Conservation (phyloP, 2,329 filamentous ascomycete species). For the Neoarthrinium moseri region DNA sequence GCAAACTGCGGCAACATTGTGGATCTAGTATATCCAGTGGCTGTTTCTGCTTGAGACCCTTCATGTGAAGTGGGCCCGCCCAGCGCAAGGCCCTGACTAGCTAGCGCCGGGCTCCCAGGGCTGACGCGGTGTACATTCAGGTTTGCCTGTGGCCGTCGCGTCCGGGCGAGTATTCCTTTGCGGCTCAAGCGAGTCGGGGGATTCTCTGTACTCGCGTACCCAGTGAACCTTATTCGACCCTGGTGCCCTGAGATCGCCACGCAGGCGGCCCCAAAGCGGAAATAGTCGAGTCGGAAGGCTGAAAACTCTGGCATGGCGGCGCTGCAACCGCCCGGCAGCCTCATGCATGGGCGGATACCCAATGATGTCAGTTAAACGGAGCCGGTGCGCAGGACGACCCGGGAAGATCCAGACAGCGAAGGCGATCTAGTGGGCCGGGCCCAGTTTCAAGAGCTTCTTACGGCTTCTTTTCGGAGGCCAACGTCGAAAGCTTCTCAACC, state of each 20-base stretch:
- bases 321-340: background rate
- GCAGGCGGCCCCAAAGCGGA: background rate
- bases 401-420: constrained; percentile 11
- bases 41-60: background rate
- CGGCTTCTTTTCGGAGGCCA: constrained; percentile 13
- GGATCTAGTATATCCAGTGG: constrained; percentile 5
- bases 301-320: background rate
- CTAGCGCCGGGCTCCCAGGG: constrained; percentile 7
- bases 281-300: background rate
- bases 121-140: background rate
- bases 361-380: constrained; percentile 15
- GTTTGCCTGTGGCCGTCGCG: background rate
- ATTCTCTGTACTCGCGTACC: constrained; percentile 2
- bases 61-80: constrained; percentile 9
- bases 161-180: too few relatives aligned
- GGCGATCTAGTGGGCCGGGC: constrained; percentile 7
- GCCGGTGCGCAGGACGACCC: constrained; percentile 5
- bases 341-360: constrained; percentile 3
- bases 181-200: constrained; percentile 1
- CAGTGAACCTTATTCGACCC: constrained; percentile 2
- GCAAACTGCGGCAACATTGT: constrained; percentile 8
- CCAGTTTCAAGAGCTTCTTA: constrained; percentile 10
- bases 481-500: constrained; percentile 1
- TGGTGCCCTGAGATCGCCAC: constrained; percentile 1
- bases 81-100: constrained; percentile 6